Evolutionary conservation across 106 monocot genomes (phyloP), one percentile per base, ranked within the genome.

Genomic region (Dioscorea alata): DNA sequence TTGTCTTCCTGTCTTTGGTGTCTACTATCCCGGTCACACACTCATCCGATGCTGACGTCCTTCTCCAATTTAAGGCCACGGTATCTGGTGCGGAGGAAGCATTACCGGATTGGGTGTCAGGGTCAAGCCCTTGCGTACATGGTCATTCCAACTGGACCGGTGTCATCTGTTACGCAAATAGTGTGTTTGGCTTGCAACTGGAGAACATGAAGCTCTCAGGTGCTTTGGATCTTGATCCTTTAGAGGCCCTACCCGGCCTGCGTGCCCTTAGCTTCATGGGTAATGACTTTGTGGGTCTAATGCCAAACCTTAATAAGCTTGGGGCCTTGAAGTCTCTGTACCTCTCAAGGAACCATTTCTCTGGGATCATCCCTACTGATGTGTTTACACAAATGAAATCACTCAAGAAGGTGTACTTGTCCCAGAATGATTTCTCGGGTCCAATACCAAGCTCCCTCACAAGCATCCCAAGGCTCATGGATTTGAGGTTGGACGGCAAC

Each of bases 241-340:
- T 94, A 23, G 68, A 31, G 17, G 23, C 15, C 4, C 59, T 94
- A 15, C 68, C 51, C 21, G 51, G 65, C 12, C 60, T 90, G 24
- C 84, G 82, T 24, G 80, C 79, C 64, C 72, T 94, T 8, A 94
- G 93, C 75, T 80, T 94, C 80, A 69, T 64, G 68, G 78, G 80
- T 81, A 94, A 94, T 69, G 63, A 63, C 24, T 86, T 94, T 80
- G 60, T 65, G 8, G 93, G 93, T 1, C 33, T 84, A 4, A 61
- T 94, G 67, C 89, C 93, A 12, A 63, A 69, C 5, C 12, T 94
- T 8, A 65, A 69, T 23, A 57, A 22, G 33, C 70, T 94, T 18
- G 56, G 52, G 59, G 72, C 71, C 35, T 65, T 90, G 60, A 69
- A 71, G 53, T 35, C 73, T 13, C 12, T 83, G 7, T 90, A 76